Evolutionary conservation across 768 basidiomycete species (phyloP).

Genomic region (Suillus hirtellus): DNA sequence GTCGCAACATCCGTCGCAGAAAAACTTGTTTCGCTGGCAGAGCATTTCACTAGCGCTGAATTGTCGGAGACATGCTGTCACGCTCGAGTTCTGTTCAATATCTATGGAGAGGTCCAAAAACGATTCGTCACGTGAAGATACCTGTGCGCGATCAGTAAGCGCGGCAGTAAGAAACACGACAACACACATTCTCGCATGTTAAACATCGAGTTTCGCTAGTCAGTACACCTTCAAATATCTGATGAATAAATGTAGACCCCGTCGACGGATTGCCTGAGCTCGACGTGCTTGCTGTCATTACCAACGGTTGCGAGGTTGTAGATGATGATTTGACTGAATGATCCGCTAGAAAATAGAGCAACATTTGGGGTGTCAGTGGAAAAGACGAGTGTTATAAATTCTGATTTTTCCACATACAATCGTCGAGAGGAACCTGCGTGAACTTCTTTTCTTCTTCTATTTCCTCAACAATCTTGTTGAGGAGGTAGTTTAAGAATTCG

Average conservation of each 20-base stretch:
- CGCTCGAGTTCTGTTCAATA: conserved; percentile 96
- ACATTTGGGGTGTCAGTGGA: conserved; percentile 11
- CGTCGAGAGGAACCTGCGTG: conserved; percentile 51
- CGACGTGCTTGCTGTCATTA: conserved; percentile 44
- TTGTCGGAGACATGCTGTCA: conserved; percentile 92
- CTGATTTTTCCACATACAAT: conserved; percentile 51
- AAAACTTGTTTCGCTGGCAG: conserved; percentile 97
- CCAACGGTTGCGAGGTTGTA: conserved; percentile 42
- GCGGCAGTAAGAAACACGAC: conserved; percentile 10
- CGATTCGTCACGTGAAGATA: conserved; percentile 91
- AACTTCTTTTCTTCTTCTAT: conserved; percentile 71
- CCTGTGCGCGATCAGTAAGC: conserved; percentile 42
- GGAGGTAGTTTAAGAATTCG: conserved; percentile 92
- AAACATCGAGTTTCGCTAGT: conserved; percentile 98
- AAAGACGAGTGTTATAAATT: neutral
- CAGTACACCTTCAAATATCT: conserved; percentile 88
- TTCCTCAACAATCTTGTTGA: conserved; percentile 94
- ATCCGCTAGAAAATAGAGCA: conserved; percentile 45
- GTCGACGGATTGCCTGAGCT: conserved; percentile 48
- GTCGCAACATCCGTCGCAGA: conserved; percentile 95
- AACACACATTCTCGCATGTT: conserved; percentile 91
- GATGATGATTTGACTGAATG: conserved; percentile 58
- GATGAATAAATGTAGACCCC: conserved; percentile 81
- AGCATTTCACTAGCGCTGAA: conserved; percentile 99
- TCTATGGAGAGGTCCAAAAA: conserved; percentile 99